Evolutionary conservation across 352 stramenopile species (phyloP).

Genomic region (Elongisporangium undulatum): DNA sequence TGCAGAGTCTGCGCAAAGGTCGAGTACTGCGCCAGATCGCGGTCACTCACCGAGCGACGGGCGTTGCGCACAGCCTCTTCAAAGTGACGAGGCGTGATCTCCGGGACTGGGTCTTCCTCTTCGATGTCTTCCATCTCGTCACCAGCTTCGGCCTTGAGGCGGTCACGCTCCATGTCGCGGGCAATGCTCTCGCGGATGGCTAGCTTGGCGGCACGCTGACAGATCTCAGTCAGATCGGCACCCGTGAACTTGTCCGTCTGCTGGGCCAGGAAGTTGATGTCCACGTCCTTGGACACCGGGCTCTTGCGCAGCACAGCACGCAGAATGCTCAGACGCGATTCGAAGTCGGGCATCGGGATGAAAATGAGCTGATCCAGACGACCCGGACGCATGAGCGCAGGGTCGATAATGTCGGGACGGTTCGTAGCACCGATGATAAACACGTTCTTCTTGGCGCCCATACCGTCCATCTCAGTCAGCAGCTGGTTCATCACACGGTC

Average conservation of each 20-base stretch:
- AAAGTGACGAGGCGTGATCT: conserved; percentile 95
- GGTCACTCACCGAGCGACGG: conserved; percentile 96
- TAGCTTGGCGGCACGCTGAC: conserved; percentile 98
- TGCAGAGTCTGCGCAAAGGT: conserved; percentile 91
- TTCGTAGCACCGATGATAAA: conserved; percentile 98
- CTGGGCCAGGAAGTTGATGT: conserved; percentile 96
- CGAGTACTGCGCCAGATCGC: conserved; percentile 93
- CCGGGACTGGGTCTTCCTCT: conserved; percentile 95
- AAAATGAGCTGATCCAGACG: conserved; percentile 95
- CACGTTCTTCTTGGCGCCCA: conserved; percentile 98
- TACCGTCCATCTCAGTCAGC: conserved; percentile 99
- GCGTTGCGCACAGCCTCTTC: conserved; percentile 97
- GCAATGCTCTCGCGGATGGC: conserved; percentile 99
- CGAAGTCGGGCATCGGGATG: conserved; percentile 97
- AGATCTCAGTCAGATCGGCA: conserved; percentile 99
- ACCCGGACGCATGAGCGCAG: conserved; percentile 95
- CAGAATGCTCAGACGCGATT: conserved; percentile 95
- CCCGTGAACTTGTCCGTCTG: conserved; percentile 99
- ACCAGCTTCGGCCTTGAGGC: conserved; percentile 90
- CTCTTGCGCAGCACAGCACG: conserved; percentile 96
- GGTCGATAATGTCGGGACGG: conserved; percentile 97
- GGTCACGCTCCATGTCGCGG: conserved; percentile 97
- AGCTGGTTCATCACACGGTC: conserved; percentile 99
- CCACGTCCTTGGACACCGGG: conserved; percentile 97
- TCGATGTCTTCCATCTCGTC: conserved; percentile 90